Evolutionary conservation across 208 protist species (phyloP).

Genomic region (Leptomonas pyrrhocoris): DNA sequence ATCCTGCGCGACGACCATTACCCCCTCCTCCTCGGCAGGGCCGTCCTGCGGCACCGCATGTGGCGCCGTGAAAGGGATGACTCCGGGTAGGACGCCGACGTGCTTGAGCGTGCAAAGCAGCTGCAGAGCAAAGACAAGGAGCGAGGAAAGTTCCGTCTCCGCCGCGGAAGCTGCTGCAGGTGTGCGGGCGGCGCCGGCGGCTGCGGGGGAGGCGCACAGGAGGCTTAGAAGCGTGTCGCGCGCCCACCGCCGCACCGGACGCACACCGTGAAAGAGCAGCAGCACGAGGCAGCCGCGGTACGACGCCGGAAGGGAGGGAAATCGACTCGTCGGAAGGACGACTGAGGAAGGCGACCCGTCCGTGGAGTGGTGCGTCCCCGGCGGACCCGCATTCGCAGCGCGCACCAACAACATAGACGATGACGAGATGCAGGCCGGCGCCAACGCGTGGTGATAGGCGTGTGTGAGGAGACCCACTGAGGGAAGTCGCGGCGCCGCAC

Average conservation of each 20-base stretch:
- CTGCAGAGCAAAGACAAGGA: slow-evolving; percentile 37
- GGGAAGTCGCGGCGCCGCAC: slow-evolving; percentile 13
- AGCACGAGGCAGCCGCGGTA: slow-evolving; percentile 41
- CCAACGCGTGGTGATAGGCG: slow-evolving; percentile 21
- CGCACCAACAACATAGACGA: too few relatives aligned
- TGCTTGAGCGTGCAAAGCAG: slow-evolving; percentile 68
- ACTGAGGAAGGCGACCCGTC: slow-evolving; percentile 8
- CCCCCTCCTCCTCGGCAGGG: not conserved
- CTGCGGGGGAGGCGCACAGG: not conserved
- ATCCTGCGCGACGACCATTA: slow-evolving; percentile 8
- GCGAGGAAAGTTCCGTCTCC: not conserved
- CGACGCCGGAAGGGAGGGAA: not conserved
- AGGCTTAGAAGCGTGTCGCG: slow-evolving; percentile 22
- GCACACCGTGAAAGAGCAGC: slow-evolving; percentile 50
- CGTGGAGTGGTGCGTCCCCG: too few relatives aligned
- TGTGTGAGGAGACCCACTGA: slow-evolving; percentile 18
- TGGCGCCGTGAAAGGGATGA: slow-evolving; percentile 12
- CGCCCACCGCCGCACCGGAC: slow-evolving; percentile 41
- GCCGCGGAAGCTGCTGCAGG: not conserved
- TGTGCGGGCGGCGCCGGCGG: not conserved
- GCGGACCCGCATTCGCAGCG: too few relatives aligned
- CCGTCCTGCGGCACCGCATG: not conserved
- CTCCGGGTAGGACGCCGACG: slow-evolving; percentile 14
- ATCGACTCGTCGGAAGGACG: too few relatives aligned
- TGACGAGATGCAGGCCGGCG: not conserved